phyloP scores from a whole-genome alignment of 768 basidiomycete species.

The Dioszegia hungarica region DNA sequence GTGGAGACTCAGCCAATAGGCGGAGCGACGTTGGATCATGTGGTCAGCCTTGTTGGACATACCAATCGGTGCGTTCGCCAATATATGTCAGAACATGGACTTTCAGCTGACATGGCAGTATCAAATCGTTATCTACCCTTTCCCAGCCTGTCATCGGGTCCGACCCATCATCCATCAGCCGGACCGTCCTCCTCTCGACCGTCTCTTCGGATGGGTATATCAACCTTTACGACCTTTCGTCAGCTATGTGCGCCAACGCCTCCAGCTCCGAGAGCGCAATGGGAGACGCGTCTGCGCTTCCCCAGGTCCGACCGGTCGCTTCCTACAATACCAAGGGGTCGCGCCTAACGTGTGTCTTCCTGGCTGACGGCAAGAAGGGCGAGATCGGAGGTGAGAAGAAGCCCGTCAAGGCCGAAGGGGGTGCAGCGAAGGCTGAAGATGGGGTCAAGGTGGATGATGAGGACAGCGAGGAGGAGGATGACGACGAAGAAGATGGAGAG shows the following conservation, averaged over 20 bases:
- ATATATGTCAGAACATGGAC: neutral
- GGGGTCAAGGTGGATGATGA: constrained; percentile 30
- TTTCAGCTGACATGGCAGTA: constrained; percentile 18
- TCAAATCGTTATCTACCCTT: constrained; percentile 41
- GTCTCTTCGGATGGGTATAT: constrained; percentile 82
- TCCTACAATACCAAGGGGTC: constrained; percentile 81
- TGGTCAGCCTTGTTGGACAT: constrained; percentile 72
- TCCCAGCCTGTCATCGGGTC: constrained; percentile 2
- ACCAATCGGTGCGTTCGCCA: constrained; percentile 69
- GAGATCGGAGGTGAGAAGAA: constrained; percentile 48
- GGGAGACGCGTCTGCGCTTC: neutral
- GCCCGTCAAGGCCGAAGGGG: constrained; percentile 53
- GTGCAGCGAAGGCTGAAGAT: constrained; percentile 39
- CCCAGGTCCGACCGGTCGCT: constrained; percentile 56
- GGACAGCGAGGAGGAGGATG: constrained; percentile 34
- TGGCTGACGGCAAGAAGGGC: constrained; percentile 40
- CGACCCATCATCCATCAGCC: constrained; percentile 34
- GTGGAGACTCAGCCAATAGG: constrained; percentile 19
- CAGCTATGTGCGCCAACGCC: neutral
- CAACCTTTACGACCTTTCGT: constrained; percentile 47
- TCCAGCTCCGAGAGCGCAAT: neutral
- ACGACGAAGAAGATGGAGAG: constrained; percentile 24
- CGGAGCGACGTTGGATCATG: constrained; percentile 14
- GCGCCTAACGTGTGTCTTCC: constrained; percentile 65
- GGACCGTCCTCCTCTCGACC: constrained; percentile 61